Base-by-base conservation (phyloP, 768 basidiomycete genomes). In the Leccinellum albellum region DNA sequence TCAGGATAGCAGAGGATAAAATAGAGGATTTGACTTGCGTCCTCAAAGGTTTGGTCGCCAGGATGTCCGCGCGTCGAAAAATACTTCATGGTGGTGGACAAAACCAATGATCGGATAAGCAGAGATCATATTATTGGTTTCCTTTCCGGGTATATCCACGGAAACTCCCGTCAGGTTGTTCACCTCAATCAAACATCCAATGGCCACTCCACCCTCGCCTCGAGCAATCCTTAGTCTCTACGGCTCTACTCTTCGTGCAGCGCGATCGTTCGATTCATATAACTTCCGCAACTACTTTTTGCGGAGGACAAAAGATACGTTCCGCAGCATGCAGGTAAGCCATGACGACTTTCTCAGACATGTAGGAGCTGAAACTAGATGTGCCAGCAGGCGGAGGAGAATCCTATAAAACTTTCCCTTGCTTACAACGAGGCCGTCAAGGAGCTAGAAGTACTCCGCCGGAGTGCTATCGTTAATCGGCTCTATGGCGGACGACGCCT, bases 271-370 rank as follows among this genome's bases (percentile, higher is more conserved):
- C 76, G 85, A 85, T 68, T 92, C 93, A 12, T 97, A 96, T 76
- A 97, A 97, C 75, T 96, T 95, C 71, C 81, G 92, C 21, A 78
- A 85, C 52, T 96, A 96, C 72, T 96, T 94, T 68, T 61, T 88
- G 28, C 73, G 76, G 9, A 78, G 84, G 35, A 88, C 94, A 24
- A 82, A 84, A 68, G 80, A 81, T 29, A 82, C 79, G 0, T 95
- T 95, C 76, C 75, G 82, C 24, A 70, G 75, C 26, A 82, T 91
- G 28, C 85, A 89, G 77, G 89, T 85, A 31, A 15, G 50, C 9
- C 24, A 2, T 40, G 13, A n/a, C 21, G 6, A 23, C 8, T 31
- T 14, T 57, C n/a, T n/a, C n/a, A n/a, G n/a, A n/a, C 54, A 14
- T n/a, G 49, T 48, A 8, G 17, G 35, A 9, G 17, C 17, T 17